Evolutionary conservation across 1,139 yeast genomes (phyloP), one percentile per base, ranked within the genome.

Genomic region (Trichomonascaceae sp.): DNA sequence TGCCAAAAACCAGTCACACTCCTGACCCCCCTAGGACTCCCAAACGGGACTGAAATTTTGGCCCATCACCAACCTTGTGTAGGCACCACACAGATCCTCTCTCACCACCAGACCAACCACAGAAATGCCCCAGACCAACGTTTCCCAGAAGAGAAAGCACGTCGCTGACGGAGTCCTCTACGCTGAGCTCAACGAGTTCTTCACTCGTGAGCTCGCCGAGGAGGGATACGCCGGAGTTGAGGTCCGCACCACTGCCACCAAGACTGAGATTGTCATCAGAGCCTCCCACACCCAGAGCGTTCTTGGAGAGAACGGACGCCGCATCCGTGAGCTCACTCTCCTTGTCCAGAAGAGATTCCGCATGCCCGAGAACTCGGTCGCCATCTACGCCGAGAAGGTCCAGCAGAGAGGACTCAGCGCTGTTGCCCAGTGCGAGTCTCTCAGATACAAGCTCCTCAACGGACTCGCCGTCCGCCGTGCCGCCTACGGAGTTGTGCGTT

Each of bases 161-260:
- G 96, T 87, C 68, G 96, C 96, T 69, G 99, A 89, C 76, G 99
- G 99, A 82, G 99, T 89, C 62, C 84, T 89, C 78, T 89, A 79
- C 93, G 99, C 99, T 70, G 99, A 89, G 74, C 75, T 89, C 65
- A 89, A 89, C 79, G 98, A 89, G 75, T 89, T 89, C 92, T 92
- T 89, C 84, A 84, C 97, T 76, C 85, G 97, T 74, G 98, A 89
- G 71, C 81, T 89, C 64, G 94, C 98, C 59, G 98, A 89, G 74
- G 96, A 89, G 73, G 99, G 99, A 64, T 89, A 89, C 77, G 92
- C 98, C 59, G 99, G 99, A 74, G 95, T 89, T 62, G 98, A 92
- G 74, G 96, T 92, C 67, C 84, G 97, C 74, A 84, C 84, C 64
- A 85, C 96, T 64, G 93, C 97, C 68, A 71, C 89, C 73, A 85